These are phyloP conservation scores for Violaceomyces palustris DNA, from an alignment of 1,284 basidiomycete species.

Conservation along the genomic window DNA sequence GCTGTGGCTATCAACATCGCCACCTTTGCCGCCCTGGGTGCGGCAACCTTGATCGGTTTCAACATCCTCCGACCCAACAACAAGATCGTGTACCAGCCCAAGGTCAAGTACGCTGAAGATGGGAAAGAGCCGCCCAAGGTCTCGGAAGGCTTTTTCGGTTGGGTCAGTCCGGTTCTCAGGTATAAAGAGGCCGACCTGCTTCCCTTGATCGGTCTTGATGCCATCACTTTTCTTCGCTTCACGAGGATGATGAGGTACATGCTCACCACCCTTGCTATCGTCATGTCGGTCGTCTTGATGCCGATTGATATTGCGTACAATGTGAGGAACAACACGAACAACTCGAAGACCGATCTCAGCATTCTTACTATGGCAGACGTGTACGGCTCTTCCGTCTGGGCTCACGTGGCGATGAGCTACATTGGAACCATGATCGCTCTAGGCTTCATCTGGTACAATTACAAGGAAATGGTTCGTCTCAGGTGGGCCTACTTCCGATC, in stretches of 20 bases:
- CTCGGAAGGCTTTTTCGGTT: slow-evolving; percentile 62
- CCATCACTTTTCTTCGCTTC: slow-evolving; percentile 86
- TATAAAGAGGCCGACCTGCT: slow-evolving; percentile 82
- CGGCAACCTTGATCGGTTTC: slow-evolving; percentile 40
- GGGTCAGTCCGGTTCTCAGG: slow-evolving; percentile 79
- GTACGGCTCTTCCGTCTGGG: slow-evolving; percentile 44
- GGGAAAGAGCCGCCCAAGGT: slow-evolving; percentile 66
- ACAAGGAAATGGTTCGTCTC: slow-evolving; percentile 42
- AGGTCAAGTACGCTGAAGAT: slow-evolving; percentile 73
- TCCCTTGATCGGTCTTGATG: slow-evolving; percentile 83
- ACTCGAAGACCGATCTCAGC: slow-evolving; percentile 23
- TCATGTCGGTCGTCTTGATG: slow-evolving; percentile 71
- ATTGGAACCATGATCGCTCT: slow-evolving; percentile 39
- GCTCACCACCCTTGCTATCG: slow-evolving; percentile 41
- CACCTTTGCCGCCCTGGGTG: slow-evolving; percentile 26
- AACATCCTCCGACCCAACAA: slow-evolving; percentile 45
- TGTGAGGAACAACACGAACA: slow-evolving; percentile 13
- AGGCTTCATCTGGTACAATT: slow-evolving; percentile 42
- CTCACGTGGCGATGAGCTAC: slow-evolving; percentile 50
- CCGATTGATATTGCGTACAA: slow-evolving; percentile 63
- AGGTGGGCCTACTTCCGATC: slow-evolving; percentile 48
- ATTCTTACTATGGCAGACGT: slow-evolving; percentile 44
- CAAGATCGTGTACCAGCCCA: slow-evolving; percentile 77
- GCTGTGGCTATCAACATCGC: slow-evolving; percentile 27
- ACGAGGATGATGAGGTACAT: slow-evolving; percentile 69